Conservation (phyloP, 2,329 filamentous ascomycete genomes). For the Fonsecaea nubica region DNA sequence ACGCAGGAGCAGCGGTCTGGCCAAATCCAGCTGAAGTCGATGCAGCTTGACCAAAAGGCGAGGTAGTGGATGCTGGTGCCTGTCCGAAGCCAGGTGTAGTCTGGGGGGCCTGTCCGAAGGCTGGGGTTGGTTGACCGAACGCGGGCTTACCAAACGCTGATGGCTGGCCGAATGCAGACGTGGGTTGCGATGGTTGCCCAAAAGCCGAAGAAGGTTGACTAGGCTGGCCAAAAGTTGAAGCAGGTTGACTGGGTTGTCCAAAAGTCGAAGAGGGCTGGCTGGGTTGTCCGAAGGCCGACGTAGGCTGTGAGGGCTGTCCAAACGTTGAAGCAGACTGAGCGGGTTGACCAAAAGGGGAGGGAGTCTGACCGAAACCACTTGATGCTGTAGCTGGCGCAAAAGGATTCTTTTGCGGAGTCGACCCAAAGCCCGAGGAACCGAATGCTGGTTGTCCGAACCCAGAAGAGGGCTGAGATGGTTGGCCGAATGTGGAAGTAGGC, state of each 20-base stretch:
- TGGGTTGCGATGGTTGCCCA: constrained; percentile 39
- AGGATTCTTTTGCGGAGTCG: constrained; percentile 41
- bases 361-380: constrained; percentile 31
- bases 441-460: constrained; percentile 48
- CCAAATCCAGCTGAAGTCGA: constrained; percentile 42
- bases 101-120: constrained; percentile 31
- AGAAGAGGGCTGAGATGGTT: constrained; percentile 43
- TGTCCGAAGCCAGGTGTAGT: constrained; percentile 40
- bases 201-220: constrained; percentile 30
- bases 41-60: constrained; percentile 45
- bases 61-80: constrained; percentile 47
- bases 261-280: constrained; percentile 29
- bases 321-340: constrained; percentile 41
- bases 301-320: constrained; percentile 46
- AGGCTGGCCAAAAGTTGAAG: constrained; percentile 36
- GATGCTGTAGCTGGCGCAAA: constrained; percentile 43
- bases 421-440: constrained; percentile 46
- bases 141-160: constrained; percentile 22
- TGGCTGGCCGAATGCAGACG: constrained; percentile 28
- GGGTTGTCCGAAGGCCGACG: constrained; percentile 44
- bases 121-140: constrained; percentile 28
- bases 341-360: constrained; percentile 47
- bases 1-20: constrained; percentile 27
- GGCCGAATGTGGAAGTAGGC: constrained; percentile 40
- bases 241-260: constrained; percentile 27